Conservation (phyloP, 2,329 filamentous ascomycete genomes). For the Rachicladosporium sp. region DNA sequence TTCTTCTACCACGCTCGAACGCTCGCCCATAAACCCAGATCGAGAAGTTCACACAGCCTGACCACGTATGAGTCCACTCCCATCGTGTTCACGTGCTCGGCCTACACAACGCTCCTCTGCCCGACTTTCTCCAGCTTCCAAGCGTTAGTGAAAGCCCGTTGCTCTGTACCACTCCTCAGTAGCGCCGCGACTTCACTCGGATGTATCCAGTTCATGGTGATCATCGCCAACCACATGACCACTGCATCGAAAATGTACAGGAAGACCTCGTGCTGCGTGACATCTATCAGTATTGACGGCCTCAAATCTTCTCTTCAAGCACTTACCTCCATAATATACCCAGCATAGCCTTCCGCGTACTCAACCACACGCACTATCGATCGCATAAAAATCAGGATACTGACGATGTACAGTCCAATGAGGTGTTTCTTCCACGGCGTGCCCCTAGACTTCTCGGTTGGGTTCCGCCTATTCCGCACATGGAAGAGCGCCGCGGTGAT, state of each 20-base stretch:
- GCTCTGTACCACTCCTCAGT: neutral
- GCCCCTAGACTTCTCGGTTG: slow-evolving; percentile 8
- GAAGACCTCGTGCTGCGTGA: slow-evolving; percentile 11
- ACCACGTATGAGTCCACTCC: no score
- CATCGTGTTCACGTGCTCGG: no score
- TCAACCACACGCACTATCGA: slow-evolving; percentile 38
- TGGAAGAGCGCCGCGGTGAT: slow-evolving; percentile 20
- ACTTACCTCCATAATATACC: slow-evolving; percentile 26
- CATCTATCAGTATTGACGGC: slow-evolving; percentile 9
- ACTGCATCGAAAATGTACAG: slow-evolving; percentile 18
- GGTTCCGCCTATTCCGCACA: slow-evolving; percentile 11
- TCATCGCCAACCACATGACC: slow-evolving; percentile 13
- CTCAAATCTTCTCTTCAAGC: slow-evolving; percentile 9
- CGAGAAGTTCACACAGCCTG: no score
- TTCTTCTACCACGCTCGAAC: no score
- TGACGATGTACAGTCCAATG: slow-evolving; percentile 31
- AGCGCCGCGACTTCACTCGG: slow-evolving; percentile 11
- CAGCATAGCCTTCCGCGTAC: slow-evolving; percentile 33
- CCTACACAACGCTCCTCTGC: neutral
- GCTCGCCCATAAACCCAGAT: no score
- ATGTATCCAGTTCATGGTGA: slow-evolving; percentile 13
- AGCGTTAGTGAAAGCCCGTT: slow-evolving; percentile 3
- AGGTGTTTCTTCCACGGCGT: slow-evolving; percentile 29
- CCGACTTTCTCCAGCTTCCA: slow-evolving; percentile 5
- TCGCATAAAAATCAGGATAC: slow-evolving; percentile 36